A percentile compares a stretch with the other conserved stretches of the same genome.
Conservation (phyloP, 2,329 filamentous ascomycete genomes). For the Aspergillus terreus region DNA sequence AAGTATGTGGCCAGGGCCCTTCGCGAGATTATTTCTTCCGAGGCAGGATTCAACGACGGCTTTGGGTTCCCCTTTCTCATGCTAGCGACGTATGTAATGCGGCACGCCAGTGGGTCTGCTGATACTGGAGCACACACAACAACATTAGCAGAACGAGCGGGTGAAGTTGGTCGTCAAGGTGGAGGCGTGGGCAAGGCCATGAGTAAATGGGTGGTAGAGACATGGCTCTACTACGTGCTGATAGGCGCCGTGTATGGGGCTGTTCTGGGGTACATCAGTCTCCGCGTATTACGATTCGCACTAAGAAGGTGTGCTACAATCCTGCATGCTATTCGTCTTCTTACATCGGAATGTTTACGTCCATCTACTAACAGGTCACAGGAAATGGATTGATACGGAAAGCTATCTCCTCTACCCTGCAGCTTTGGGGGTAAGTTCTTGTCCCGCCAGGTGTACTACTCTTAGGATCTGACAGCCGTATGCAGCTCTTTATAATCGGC, state of each 20-base stretch:
- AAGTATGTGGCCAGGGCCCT: constrained; percentile 3
- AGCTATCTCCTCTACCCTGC: constrained; percentile 1
- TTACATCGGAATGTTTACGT: background rate
- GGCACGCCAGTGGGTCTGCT: background rate
- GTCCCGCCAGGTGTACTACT: background rate
- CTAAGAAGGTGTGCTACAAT: background rate
- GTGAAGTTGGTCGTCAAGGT: constrained; percentile 2
- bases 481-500: constrained; percentile 1
- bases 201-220: constrained; percentile 1
- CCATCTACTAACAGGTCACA: background rate
- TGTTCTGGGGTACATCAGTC: background rate
- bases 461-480: background rate
- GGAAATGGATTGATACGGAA: constrained; percentile 4
- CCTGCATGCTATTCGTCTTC: background rate
- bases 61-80: constrained; percentile 5
- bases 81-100: constrained; percentile 4
- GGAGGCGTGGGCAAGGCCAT: constrained; percentile 2
- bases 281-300: background rate
- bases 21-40: constrained; percentile 4
- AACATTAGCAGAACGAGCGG: background rate
- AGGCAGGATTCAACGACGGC: constrained; percentile 3
- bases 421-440: background rate
- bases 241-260: constrained; percentile 2
- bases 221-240: constrained; percentile 4
- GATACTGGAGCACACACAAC: background rate